These are phyloP conservation scores for Acanthamoeba sp. DNA, from an alignment of 208 protist species.

Conservation along the genomic window DNA sequence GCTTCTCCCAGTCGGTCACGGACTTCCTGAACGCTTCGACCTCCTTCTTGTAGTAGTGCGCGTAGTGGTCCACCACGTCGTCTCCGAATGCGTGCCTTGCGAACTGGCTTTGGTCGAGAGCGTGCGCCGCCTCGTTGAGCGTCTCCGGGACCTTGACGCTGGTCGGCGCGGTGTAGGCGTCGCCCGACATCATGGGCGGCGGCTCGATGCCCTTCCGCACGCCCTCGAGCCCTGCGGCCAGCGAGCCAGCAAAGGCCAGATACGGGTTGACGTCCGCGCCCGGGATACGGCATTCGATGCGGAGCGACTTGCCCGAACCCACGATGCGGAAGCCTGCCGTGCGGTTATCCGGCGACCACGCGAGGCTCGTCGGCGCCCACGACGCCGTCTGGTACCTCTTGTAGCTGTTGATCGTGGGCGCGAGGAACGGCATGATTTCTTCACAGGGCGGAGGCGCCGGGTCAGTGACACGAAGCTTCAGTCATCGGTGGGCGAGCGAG, in stretches of 20 bases:
- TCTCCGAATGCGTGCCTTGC: conserved; percentile 18
- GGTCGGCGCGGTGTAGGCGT: not conserved
- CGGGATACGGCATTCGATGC: conserved; percentile 58
- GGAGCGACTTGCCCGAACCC: conserved; percentile 30
- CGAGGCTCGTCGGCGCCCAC: conserved; percentile 53
- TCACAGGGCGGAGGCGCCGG: not conserved
- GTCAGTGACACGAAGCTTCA: too few relatives aligned
- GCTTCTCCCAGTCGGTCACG: conserved; percentile 68
- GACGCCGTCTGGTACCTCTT: conserved; percentile 53
- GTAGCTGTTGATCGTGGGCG: conserved; percentile 63
- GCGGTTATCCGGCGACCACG: conserved; percentile 55
- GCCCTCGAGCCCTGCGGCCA: conserved; percentile 32
- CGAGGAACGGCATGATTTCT: conserved; percentile 71
- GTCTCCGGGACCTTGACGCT: not conserved
- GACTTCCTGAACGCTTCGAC: conserved; percentile 25
- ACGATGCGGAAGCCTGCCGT: conserved; percentile 62
- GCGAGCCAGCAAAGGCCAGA: conserved; percentile 32
- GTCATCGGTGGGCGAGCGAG: not conserved
- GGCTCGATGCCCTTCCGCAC: conserved; percentile 45
- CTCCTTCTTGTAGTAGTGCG: conserved; percentile 68
- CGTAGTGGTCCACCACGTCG: conserved; percentile 70
- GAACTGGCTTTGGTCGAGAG: conserved; percentile 30
- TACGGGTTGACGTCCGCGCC: conserved; percentile 66
- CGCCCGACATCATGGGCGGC: conserved; percentile 36
- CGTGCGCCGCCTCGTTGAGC: conserved; percentile 15